Evolutionary conservation across 148 eudicot genomes (phyloP), one percentile per base, ranked within the genome.

Genomic region (Euryodendron excelsum): DNA sequence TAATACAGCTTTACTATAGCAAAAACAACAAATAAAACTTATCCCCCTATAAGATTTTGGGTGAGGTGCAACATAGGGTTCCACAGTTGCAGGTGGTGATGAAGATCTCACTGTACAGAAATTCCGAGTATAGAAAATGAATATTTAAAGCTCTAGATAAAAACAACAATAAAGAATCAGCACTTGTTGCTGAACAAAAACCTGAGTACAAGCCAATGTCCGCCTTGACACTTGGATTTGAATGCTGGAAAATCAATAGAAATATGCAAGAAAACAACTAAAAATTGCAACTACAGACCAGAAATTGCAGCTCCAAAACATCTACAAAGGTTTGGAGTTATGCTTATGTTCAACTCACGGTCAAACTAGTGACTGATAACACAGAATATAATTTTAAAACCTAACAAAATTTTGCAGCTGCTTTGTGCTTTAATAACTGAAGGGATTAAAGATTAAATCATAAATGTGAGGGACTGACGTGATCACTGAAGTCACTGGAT

Each of bases 41-140:
- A 85, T 98, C 92, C 92, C 99, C 86, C 79, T 85, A 59, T 91
- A 96, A 20, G 94, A 90, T 76, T 86, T 87, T 10, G 95, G 90
- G 70, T 92, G 98, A 79, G 93, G 95, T 70, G 85, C 85, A 78
- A 45, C 81, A 56, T 88, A 78, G 62, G 97, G 93, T 77, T 89
- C 89, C 47, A 80, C 84, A 52, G 92, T 80, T 56, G 85, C 82
- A 76, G 94, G 88, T 56, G 85, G 90, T 47, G 97, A 85, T 72
- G 80, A 79, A 87, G 97, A 88, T 80, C 88, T 89, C 80, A 81
- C 96, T 94, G 88, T 82, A 83, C 27, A 74, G 25, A 85, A 80
- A 72, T 77, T 81, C 65, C 45, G 73, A 77, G 69, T 61, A 80
- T 13, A 70, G 13, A 41, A 44, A 69, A 20, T 61, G 13, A 53